These are phyloP conservation scores for Osmanthus fragrans DNA, from an alignment of 257 asterid species.

Conservation along the genomic window DNA sequence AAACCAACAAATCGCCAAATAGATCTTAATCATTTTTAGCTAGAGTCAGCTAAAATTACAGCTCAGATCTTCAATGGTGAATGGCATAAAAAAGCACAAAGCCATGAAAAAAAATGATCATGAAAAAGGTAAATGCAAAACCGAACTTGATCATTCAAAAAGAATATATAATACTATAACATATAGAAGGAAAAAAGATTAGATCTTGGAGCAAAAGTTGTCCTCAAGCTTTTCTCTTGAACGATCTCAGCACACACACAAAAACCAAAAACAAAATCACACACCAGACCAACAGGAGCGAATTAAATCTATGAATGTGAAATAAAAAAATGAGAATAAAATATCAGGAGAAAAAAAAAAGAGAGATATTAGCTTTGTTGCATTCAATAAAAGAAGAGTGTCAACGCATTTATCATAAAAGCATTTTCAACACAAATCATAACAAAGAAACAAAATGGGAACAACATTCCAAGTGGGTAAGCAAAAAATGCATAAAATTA, in stretches of 20 bases:
- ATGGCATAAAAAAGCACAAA: neutral
- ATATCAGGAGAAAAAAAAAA: no score
- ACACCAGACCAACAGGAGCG: neutral
- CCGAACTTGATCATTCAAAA: neutral
- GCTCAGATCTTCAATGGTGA: neutral
- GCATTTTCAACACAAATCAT: neutral
- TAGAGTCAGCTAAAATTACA: neutral
- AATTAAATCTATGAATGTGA: no score
- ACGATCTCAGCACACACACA: neutral
- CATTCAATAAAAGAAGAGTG: neutral
- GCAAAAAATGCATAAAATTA: neutral
- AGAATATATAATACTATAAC: neutral
- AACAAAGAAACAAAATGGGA: conserved; percentile 10
- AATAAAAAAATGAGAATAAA: neutral
- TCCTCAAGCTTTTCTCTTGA: neutral
- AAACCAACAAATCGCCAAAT: neutral
- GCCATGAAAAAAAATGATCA: neutral
- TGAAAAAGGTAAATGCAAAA: neutral
- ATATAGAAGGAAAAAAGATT: neutral
- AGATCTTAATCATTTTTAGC: neutral
- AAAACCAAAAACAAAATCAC: neutral
- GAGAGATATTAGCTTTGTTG: neutral
- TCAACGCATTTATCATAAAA: conserved; percentile 1
- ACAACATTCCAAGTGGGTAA: conserved; percentile 1
- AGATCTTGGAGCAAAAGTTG: conserved; percentile 25